Conservation (phyloP, 176 grass and related monocot genomes). For the Oryza nivara region DNA sequence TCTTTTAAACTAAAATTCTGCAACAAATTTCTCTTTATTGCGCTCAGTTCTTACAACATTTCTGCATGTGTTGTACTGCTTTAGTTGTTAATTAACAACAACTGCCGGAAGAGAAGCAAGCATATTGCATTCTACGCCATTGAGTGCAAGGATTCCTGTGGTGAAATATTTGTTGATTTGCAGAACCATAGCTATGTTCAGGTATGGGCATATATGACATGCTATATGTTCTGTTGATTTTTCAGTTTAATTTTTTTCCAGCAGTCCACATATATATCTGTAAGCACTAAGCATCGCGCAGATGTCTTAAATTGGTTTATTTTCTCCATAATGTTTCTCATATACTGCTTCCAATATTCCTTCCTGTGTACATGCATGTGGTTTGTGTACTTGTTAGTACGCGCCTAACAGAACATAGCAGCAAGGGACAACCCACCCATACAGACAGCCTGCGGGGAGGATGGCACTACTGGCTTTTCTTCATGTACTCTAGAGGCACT, state of each 20-base stretch:
- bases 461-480: no score
- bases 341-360: conserved; percentile 15
- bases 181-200: conserved; percentile 80
- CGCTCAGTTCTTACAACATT: conserved; percentile 19
- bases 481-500: neutral
- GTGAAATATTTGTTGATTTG: conserved; percentile 96
- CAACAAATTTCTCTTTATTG: neutral
- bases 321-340: neutral
- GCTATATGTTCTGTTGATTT: neutral
- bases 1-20: neutral
- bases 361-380: neutral
- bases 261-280: neutral
- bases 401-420: no score
- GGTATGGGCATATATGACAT: conserved; percentile 42
- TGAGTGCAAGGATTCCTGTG: conserved; percentile 90
- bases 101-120: conserved; percentile 82
- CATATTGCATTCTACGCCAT: conserved; percentile 84
- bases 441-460: no score
- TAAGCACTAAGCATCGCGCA: neutral
- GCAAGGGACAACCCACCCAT: no score
- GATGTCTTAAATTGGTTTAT: neutral
- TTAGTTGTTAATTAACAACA: conserved; percentile 75
- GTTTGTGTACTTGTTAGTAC: no score
- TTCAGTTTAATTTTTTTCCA: conserved; percentile 2
- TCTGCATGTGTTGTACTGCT: conserved; percentile 35